These are phyloP conservation scores for Rhinocladiella mackenziei DNA, from an alignment of 2,329 filamentous ascomycete genomes.

Conservation along the genomic window DNA sequence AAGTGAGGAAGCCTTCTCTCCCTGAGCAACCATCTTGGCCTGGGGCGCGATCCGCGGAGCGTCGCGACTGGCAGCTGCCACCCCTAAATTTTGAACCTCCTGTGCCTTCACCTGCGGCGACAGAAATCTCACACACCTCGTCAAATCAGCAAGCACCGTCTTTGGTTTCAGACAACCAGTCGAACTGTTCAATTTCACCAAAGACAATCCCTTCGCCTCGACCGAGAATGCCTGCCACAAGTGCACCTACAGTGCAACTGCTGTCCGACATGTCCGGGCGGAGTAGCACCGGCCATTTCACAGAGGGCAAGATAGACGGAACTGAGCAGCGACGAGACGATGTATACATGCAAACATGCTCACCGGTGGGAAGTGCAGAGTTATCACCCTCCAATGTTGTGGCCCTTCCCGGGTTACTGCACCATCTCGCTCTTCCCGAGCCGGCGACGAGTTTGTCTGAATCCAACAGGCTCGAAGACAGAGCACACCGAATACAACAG, in stretches of 20 bases:
- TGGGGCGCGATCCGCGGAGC: conserved; percentile 1
- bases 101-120: conserved; percentile 62
- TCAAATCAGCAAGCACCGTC: conserved; percentile 62
- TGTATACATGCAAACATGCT: neutral
- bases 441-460: neutral
- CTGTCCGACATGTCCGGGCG: conserved; percentile 11
- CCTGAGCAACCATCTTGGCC: neutral
- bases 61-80: conserved; percentile 13
- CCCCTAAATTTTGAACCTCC: conserved; percentile 48
- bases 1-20: neutral
- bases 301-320: conserved; percentile 1
- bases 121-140: conserved; percentile 57
- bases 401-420: neutral
- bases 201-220: conserved; percentile 42
- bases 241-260: conserved; percentile 31
- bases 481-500: neutral
- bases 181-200: conserved; percentile 60
- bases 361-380: no score
- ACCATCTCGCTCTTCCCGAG: no score
- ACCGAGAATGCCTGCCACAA: conserved; percentile 37
- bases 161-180: conserved; percentile 65
- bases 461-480: neutral
- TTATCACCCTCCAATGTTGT: neutral
- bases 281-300: conserved; percentile 3
- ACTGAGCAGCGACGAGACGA: neutral